These are phyloP conservation scores for Neoascochyta sp. DNA, from an alignment of 2,329 filamentous ascomycete species.

Conservation along the genomic window DNA sequence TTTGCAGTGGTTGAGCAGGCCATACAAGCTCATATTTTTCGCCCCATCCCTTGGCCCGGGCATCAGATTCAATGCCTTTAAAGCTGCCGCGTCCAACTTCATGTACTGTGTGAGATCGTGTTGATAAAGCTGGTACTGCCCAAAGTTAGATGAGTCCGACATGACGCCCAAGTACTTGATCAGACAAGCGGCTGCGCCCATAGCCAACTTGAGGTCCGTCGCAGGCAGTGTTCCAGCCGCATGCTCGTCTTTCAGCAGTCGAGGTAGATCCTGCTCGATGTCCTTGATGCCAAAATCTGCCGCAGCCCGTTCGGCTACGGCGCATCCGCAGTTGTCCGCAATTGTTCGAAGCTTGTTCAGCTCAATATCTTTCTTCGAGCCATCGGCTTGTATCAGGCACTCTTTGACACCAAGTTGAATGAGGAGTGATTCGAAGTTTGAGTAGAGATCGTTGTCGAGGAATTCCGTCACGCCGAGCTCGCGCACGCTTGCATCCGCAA, in stretches of 20 bases:
- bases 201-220: constrained; percentile 89
- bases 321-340: constrained; percentile 86
- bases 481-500: constrained; percentile 92
- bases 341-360: constrained; percentile 82
- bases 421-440: constrained; percentile 92
- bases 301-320: constrained; percentile 73
- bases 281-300: constrained; percentile 83
- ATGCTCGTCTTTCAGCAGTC: constrained; percentile 82
- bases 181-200: constrained; percentile 88
- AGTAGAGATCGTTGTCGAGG: constrained; percentile 97
- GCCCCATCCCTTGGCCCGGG: constrained; percentile 88
- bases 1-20: constrained; percentile 94
- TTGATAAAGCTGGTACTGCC: constrained; percentile 95
- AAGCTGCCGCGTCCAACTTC: constrained; percentile 92
- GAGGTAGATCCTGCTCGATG: constrained; percentile 89
- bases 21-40: constrained; percentile 97
- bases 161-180: constrained; percentile 93
- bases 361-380: constrained; percentile 79
- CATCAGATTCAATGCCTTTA: constrained; percentile 96
- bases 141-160: constrained; percentile 90
- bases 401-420: constrained; percentile 96
- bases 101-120: constrained; percentile 96
- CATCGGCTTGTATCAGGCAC: constrained; percentile 79
- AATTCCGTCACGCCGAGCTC: constrained; percentile 97
- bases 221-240: constrained; percentile 75